Conservation (phyloP, 1,284 basidiomycete species). For the Cryptococcus sp. region DNA sequence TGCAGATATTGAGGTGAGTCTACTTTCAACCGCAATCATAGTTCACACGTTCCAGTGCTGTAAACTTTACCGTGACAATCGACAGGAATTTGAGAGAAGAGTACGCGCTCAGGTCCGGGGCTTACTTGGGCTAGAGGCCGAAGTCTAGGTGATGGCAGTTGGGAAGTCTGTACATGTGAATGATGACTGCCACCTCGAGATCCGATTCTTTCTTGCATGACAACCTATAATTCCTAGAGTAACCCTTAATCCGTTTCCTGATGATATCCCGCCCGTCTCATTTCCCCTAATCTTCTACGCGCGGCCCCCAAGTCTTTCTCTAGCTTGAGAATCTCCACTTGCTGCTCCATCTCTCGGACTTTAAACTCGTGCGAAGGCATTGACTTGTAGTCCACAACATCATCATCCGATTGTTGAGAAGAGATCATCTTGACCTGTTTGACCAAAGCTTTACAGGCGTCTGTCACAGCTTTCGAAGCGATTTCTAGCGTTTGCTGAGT, state of each 20-base stretch:
- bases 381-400: slow-evolving; percentile 80
- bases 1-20: slow-evolving; percentile 77
- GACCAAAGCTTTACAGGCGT: slow-evolving; percentile 96
- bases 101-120: slow-evolving; percentile 50
- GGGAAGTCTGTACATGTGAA: no score
- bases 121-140: slow-evolving; percentile 46
- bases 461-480: slow-evolving; percentile 95
- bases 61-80: slow-evolving; percentile 88
- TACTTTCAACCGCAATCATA: no score
- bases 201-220: no score
- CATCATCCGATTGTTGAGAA: slow-evolving; percentile 72
- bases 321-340: slow-evolving; percentile 92
- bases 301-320: slow-evolving; percentile 93
- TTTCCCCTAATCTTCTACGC: slow-evolving; percentile 75
- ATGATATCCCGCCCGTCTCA: slow-evolving; percentile 76
- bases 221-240: neutral
- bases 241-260: slow-evolving; percentile 32
- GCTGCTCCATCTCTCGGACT: slow-evolving; percentile 96
- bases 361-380: slow-evolving; percentile 97
- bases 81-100: slow-evolving; percentile 52
- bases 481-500: slow-evolving; percentile 94
- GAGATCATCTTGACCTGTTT: slow-evolving; percentile 94
- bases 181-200: no score
- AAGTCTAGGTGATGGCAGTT: no score
- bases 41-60: slow-evolving; percentile 55